Evolutionary conservation across 768 basidiomycete species (phyloP), one percentile per base, ranked within the genome.

Genomic region (Candolleomyces eurysporus): DNA sequence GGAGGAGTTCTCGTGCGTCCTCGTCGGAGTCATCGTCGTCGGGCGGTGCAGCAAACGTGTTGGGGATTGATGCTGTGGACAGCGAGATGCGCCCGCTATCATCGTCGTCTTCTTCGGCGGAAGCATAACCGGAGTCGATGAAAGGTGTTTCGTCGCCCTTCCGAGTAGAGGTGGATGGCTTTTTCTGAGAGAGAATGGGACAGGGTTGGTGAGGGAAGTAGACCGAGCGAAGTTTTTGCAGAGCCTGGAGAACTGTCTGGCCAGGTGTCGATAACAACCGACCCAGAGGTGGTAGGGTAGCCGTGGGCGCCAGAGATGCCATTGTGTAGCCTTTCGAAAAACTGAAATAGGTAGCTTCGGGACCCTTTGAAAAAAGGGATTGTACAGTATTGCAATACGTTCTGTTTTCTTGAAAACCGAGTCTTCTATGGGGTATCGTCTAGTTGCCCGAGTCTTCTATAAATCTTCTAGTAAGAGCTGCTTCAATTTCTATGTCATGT

Each of bases 121-220:
- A 87, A 26, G 88, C 91, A 64, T 92, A 92, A 40, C 91, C 91
- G 11, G 90, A 91, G 72, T 92, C 90, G 1, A 86, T 85, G 3
- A 84, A 78, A 1, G 61, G 61, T 6, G 61, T 61, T 22, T 60
- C 31, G 45, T 54, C 50, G 5, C 59, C 59, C 58, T 39, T 48
- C 10, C 17, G 39, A 7, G 36, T 19, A 16, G 19, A 26, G 40
- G 71, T 57, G 74, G 42, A 72, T 63, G 30, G 65, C 58, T 48
- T 77, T 66, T 52, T 67, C 69, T 16, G 74, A 57, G 30, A 16
- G 71, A 67, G 22, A 71, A 68, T 48, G 69, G 54, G 10, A 70
- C 63, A 40, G 72, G n/a, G 59, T 45, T 71, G 63, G 9, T 71
- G 69, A 13, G 80, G 79, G 70, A 82, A 83, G 71, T 90, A 91